Evolutionary conservation across 202 grass and related monocot genomes (phyloP).

Genomic region (Saccharum hybrid): DNA sequence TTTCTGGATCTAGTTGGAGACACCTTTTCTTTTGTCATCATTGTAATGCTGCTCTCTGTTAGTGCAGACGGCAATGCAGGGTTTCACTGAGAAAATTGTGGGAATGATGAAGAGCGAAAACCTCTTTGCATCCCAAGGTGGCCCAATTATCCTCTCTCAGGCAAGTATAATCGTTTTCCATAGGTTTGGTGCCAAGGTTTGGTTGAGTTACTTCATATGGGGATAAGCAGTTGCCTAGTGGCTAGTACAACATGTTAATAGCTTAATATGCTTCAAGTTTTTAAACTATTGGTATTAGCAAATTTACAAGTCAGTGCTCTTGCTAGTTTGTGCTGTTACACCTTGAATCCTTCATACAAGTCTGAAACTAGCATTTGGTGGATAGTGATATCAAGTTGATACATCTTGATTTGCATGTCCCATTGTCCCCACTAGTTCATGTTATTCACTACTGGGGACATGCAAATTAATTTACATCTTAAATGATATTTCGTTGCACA

Average conservation of each 20-base stretch:
- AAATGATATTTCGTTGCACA: conserved; percentile 34
- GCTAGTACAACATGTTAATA: neutral
- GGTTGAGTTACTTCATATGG: neutral
- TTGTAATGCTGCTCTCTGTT: conserved; percentile 30
- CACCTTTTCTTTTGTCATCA: neutral
- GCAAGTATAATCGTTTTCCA: conserved; percentile 47
- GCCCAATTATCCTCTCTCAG: conserved; percentile 99
- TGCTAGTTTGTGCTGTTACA: conserved; percentile 21
- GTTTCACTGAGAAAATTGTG: conserved; percentile 94
- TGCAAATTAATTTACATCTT: neutral
- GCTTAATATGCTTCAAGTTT: neutral
- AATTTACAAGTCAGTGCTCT: neutral
- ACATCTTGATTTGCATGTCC: neutral
- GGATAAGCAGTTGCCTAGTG: neutral
- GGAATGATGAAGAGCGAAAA: conserved; percentile 87
- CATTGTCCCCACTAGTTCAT: neutral
- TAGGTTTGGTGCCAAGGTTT: neutral
- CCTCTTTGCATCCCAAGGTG: conserved; percentile 94
- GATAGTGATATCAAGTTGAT: conserved; percentile 1
- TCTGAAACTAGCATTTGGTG: conserved; percentile 13
- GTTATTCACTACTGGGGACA: neutral
- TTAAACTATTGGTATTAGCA: neutral
- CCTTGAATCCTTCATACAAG: neutral
- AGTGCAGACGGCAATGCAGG: conserved; percentile 90
- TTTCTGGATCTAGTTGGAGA: conserved; percentile 41